Conservation (phyloP, 176 grass and related monocot species). For the Aechmea fasciata region DNA sequence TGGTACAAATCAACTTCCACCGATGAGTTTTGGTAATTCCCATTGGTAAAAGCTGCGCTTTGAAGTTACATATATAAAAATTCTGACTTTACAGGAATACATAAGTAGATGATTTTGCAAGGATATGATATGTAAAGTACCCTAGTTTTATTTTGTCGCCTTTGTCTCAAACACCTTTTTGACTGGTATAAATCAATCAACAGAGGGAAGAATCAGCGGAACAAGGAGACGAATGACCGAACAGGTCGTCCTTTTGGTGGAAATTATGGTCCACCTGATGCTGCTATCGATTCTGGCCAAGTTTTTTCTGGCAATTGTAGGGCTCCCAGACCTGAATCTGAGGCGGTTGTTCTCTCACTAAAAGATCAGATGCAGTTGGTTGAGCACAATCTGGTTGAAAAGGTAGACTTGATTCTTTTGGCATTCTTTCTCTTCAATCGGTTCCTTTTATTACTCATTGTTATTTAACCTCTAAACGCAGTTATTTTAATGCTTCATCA, state of each 20-base stretch:
- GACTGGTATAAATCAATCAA: conserved; percentile 12
- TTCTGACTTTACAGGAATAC: no score
- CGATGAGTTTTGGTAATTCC: no score
- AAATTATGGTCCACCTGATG: conserved; percentile 27
- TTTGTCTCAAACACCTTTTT: background rate
- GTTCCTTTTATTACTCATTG: background rate
- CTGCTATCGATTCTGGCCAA: conserved; percentile 28
- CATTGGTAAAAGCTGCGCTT: no score
- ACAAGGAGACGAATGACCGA: conserved; percentile 36
- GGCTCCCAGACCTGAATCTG: conserved; percentile 31
- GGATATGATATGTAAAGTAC: no score
- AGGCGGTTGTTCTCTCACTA: conserved; percentile 39
- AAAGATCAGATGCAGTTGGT: conserved; percentile 35
- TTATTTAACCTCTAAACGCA: background rate
- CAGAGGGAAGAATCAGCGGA: conserved; percentile 52
- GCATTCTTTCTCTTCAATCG: background rate
- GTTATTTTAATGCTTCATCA: background rate
- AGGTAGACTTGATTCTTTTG: background rate
- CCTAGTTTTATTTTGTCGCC: no score
- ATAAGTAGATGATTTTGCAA: no score
- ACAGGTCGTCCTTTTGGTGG: conserved; percentile 13
- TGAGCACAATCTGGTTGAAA: conserved; percentile 23
- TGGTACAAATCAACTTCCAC: no score
- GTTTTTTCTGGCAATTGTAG: conserved; percentile 37
- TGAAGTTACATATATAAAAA: no score